Evolutionary conservation across 2,329 filamentous ascomycete genomes (phyloP).

Genomic region (Pestalotiopsis fici): DNA sequence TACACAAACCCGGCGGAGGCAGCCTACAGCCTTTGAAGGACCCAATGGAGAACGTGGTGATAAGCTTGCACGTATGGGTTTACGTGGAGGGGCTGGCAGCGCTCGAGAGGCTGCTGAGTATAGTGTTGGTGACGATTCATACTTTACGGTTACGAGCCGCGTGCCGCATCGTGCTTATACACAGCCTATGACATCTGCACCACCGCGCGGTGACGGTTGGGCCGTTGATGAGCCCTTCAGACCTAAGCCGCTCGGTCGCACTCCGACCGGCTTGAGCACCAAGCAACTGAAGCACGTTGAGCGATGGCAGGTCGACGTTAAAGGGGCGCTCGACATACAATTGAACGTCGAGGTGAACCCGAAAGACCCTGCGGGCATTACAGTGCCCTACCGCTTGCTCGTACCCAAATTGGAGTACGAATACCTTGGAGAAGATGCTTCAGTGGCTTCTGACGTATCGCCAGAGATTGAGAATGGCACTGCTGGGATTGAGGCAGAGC

Average conservation of each 20-base stretch:
- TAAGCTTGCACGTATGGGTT: slow-evolving; percentile 17
- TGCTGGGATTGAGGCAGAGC: not conserved
- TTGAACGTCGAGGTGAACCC: slow-evolving; percentile 88
- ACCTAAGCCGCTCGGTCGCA: slow-evolving; percentile 59
- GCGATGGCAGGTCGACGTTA: slow-evolving; percentile 68
- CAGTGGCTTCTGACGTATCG: not conserved
- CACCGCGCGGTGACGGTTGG: slow-evolving; percentile 5
- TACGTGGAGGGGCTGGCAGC: slow-evolving; percentile 39
- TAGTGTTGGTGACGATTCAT: slow-evolving; percentile 56
- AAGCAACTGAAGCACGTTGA: slow-evolving; percentile 60
- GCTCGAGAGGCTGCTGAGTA: slow-evolving; percentile 46
- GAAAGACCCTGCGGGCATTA: slow-evolving; percentile 84
- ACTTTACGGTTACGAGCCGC: slow-evolving; percentile 47
- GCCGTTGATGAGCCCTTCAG: slow-evolving; percentile 13
- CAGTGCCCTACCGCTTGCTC: slow-evolving; percentile 81
- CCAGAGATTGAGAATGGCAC: slow-evolving; percentile 3
- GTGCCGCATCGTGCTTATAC: slow-evolving; percentile 29
- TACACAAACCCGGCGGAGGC: slow-evolving; percentile 6
- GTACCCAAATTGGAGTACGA: slow-evolving; percentile 75
- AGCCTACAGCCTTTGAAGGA: slow-evolving; percentile 11
- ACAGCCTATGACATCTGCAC: slow-evolving; percentile 19
- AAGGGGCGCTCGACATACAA: slow-evolving; percentile 82
- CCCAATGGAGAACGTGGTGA: slow-evolving; percentile 13
- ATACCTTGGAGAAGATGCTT: slow-evolving; percentile 42
- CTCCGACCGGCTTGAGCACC: slow-evolving; percentile 66